Conservation (phyloP, 352 stramenopile species). For the Pythium aphanidermatum region DNA sequence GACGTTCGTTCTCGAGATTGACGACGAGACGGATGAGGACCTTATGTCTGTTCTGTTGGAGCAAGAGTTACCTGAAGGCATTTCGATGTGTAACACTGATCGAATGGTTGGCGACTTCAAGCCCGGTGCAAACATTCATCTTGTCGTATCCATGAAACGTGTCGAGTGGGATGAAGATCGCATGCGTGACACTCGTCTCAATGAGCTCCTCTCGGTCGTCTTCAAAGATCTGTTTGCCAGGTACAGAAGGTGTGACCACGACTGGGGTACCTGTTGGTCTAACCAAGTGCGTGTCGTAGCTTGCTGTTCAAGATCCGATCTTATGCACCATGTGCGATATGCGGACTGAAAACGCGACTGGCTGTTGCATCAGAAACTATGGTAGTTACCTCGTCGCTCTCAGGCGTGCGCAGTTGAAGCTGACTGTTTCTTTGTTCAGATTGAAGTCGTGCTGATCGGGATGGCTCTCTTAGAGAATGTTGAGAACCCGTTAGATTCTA, state of each 20-base stretch:
- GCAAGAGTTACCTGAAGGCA: slow-evolving; percentile 77
- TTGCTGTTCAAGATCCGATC: slow-evolving; percentile 62
- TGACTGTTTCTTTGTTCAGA: slow-evolving; percentile 26
- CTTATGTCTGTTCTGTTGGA: slow-evolving; percentile 88
- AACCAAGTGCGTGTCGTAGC: slow-evolving; percentile 20
- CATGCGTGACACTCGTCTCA: slow-evolving; percentile 81
- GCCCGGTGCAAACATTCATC: slow-evolving; percentile 67
- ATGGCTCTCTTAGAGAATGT: slow-evolving; percentile 70
- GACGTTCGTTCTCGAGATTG: slow-evolving; percentile 88
- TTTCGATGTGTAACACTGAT: slow-evolving; percentile 86
- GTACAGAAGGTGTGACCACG: slow-evolving; percentile 19
- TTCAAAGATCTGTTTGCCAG: slow-evolving; percentile 85
- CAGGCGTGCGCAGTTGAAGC: no score
- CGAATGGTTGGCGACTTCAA: slow-evolving; percentile 64
- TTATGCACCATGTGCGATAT: slow-evolving; percentile 81
- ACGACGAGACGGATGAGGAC: slow-evolving; percentile 91
- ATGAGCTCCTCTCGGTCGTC: slow-evolving; percentile 74
- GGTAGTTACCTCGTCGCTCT: no score
- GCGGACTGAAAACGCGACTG: slow-evolving; percentile 68
- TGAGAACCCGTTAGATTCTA: slow-evolving; percentile 37
- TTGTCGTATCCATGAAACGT: slow-evolving; percentile 85
- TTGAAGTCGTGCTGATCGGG: slow-evolving; percentile 78
- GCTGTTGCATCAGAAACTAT: slow-evolving; percentile 78
- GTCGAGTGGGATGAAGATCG: slow-evolving; percentile 85
- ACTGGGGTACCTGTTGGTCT: not conserved